phyloP scores from a whole-genome alignment of 75 land plant genomes.

The Pinus albicaulis region DNA sequence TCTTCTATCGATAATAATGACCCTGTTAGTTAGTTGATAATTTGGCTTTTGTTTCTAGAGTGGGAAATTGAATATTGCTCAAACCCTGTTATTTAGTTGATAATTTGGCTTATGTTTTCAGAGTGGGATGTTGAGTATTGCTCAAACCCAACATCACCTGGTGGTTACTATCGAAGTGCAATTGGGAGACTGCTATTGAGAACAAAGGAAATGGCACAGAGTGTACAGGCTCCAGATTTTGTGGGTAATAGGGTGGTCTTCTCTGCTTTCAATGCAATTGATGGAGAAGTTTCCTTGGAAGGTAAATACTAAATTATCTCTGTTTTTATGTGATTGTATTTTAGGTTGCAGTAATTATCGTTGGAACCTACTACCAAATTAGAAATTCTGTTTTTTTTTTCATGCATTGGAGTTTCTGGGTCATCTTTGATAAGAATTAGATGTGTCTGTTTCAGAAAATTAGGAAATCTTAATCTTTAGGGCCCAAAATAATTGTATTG shows the following conservation, averaged over 20 bases:
- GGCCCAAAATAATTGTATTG: not conserved
- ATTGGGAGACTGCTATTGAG: constrained; percentile 73
- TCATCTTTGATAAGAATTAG: not conserved
- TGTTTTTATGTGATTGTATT: not conserved
- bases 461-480: not conserved
- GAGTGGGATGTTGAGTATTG: constrained; percentile 95
- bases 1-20: not conserved
- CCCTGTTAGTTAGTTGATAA: not conserved
- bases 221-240: constrained; percentile 67
- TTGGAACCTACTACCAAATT: not conserved
- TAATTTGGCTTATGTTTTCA: constrained; percentile 15
- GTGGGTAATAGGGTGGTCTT: constrained; percentile 75
- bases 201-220: constrained; percentile 89
- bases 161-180: constrained; percentile 87
- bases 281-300: constrained; percentile 86
- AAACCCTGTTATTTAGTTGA: not conserved
- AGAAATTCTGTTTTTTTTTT: not conserved
- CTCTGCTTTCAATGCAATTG: constrained; percentile 65
- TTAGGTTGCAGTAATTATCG: not conserved
- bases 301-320: constrained; percentile 27
- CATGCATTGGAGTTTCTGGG: not conserved
- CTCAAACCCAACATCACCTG: constrained; percentile 88
- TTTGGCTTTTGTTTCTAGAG: constrained; percentile 30
- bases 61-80: constrained; percentile 96
- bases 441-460: not conserved